Base-by-base conservation (phyloP, 352 stramenopile species). In the Phytophthora pseudosyringae region DNA sequence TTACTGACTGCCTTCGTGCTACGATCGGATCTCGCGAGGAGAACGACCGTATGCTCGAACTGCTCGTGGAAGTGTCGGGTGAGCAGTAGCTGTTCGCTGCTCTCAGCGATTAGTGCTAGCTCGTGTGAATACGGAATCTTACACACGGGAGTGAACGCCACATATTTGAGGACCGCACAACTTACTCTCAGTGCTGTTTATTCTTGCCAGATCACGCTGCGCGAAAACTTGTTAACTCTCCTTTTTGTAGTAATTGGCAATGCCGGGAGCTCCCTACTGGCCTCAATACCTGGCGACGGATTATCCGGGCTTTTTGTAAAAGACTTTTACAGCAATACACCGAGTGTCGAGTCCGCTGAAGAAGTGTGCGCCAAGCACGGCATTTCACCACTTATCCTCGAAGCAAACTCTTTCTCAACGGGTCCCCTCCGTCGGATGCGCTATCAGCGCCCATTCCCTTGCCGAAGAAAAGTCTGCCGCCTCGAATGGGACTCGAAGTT, bases 1-100 rank as follows among this genome's bases (percentile, higher is more conserved):
- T 98, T 54, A 85, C 92, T 38, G 89, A 98, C 74, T 99, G 97
- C 63, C 77, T 99, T 61, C 92, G 97, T 56, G 92, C 97, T 7
- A 99, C 96, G 33, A 97, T 99, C 68, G 97, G 97, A 31, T 97
- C 83, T 25, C 71, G 71, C 9, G 90, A 97, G 43, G 95, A 99
- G 71, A 99, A 99, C 73, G 69, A 97, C 57, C 75, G 80, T 43
- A 98, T 99, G 81, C 81, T 99, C 12, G 72, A 88, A 58, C 63
- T 97, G 51, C 76, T 97, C 18, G 63, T 81, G 43, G 45, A 90
- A 61, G 84, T 93, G 12, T 90, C 81, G 21, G 68, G 63, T 5
- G 80, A 91, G 33, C 63, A 88, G 52, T 84, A 70, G 25, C 39
- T 44, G 28, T 56, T 31, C 26, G 25, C 47, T 35, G 38, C 60